Conservation (phyloP, 495 filamentous ascomycete genomes). For the Thozetella sp. region DNA sequence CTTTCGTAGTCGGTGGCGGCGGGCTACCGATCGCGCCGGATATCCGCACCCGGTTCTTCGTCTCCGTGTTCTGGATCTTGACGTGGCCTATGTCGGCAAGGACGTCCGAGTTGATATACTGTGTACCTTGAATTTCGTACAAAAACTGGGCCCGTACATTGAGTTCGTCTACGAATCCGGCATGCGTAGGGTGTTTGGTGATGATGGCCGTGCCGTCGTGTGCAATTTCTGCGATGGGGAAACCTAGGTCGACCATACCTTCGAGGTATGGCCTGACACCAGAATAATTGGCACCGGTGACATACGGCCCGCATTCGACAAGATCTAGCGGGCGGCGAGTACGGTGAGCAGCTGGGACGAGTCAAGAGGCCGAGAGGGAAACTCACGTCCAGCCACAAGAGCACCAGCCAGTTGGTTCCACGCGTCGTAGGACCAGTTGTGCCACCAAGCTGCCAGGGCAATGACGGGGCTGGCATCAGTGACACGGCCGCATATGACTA, state of each 20-base stretch:
- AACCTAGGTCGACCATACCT: conserved; percentile 51
- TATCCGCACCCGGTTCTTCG: conserved; percentile 29
- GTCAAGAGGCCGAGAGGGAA: too few species aligned
- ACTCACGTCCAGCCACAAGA: conserved; percentile 54
- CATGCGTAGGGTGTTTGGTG: conserved; percentile 13
- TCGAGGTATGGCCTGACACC: conserved; percentile 54
- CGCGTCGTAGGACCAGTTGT: conserved; percentile 45
- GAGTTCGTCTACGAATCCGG: conserved; percentile 33
- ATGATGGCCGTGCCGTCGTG: conserved; percentile 45
- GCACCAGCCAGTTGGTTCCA: conserved; percentile 52
- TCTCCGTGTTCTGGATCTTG: conserved; percentile 27
- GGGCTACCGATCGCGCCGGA: conserved; percentile 31
- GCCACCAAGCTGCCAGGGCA: conserved; percentile 39
- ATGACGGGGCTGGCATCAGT: conserved; percentile 53
- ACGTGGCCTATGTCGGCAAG: conserved; percentile 30
- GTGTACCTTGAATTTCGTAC: conserved; percentile 63
- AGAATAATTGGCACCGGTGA: conserved; percentile 58
- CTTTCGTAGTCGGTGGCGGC: conserved; percentile 29
- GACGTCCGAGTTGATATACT: conserved; percentile 62
- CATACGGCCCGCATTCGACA: conserved; percentile 59
- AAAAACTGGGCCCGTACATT: conserved; percentile 46
- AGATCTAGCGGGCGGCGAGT: too few species aligned
- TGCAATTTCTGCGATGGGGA: conserved; percentile 60
- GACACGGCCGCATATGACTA: conserved; percentile 53
- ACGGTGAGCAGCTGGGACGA: too few species aligned